These are phyloP conservation scores for Skeletonema tropicum DNA, from an alignment of 108 stramenopile genomes.

Conservation along the genomic window DNA sequence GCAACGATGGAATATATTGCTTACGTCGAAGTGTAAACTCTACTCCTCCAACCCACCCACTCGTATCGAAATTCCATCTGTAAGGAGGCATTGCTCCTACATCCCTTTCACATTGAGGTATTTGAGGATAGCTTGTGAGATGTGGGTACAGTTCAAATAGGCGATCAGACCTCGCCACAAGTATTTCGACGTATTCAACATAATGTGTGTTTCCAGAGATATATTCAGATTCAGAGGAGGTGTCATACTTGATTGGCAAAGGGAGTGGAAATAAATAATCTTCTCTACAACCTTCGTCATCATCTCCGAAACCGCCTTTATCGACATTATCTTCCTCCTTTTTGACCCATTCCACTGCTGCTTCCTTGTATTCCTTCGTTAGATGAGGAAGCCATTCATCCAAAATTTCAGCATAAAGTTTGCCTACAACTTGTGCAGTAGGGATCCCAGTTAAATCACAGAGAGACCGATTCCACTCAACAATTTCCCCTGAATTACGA, in stretches of 20 bases:
- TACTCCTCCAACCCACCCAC: background rate
- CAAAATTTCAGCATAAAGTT: background rate
- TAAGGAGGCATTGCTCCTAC: background rate
- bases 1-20: slow-evolving; percentile 3
- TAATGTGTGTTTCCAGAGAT: slow-evolving; percentile 1
- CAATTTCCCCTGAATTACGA: background rate
- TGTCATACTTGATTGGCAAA: background rate
- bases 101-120: background rate
- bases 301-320: background rate
- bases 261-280: slow-evolving; percentile 8
- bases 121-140: background rate
- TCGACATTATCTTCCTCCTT: background rate
- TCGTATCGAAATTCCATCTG: background rate
- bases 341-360: slow-evolving; percentile 3
- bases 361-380: slow-evolving; percentile 2
- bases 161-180: background rate
- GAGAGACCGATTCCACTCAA: slow-evolving; percentile 3
- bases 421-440: background rate
- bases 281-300: background rate
- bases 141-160: background rate
- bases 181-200: background rate
- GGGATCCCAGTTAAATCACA: slow-evolving; percentile 4
- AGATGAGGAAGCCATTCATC: slow-evolving; percentile 4
- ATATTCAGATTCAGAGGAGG: background rate
- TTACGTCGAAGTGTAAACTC: slow-evolving; percentile 5